Evolutionary conservation across 1,139 yeast species (phyloP).

Genomic region (Suzukiozyma palmioleophila): DNA sequence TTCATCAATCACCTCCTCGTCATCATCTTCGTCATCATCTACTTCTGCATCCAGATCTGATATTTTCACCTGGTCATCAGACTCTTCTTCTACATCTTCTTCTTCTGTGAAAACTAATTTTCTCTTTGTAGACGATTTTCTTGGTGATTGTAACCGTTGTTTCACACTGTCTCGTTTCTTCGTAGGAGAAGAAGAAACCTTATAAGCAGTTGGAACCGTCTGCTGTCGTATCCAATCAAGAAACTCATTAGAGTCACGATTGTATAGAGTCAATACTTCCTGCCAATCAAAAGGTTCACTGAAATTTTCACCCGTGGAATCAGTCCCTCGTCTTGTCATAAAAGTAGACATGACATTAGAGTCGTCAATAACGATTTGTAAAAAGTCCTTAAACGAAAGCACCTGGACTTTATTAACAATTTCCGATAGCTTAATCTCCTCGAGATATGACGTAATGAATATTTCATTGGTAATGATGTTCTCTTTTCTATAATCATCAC

Average conservation of each 20-base stretch:
- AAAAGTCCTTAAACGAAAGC: slow-evolving; percentile 22
- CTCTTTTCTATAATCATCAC: slow-evolving; percentile 1
- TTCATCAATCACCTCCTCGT: slow-evolving; percentile 7
- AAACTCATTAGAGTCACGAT: slow-evolving; percentile 22
- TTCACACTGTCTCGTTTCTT: slow-evolving; percentile 4
- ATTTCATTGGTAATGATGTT: slow-evolving; percentile 27
- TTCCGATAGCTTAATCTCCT: slow-evolving; percentile 25
- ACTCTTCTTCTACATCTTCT: slow-evolving; percentile 5
- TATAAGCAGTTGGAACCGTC: slow-evolving; percentile 22
- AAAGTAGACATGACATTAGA: slow-evolving; percentile 23
- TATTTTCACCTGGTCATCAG: slow-evolving; percentile 1
- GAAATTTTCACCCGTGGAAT: slow-evolving; percentile 26
- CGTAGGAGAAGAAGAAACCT: slow-evolving; percentile 1
- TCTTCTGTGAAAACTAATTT: slow-evolving; percentile 2
- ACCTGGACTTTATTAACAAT: slow-evolving; percentile 32
- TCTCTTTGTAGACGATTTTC: slow-evolving; percentile 5
- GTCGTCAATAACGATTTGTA: slow-evolving; percentile 26
- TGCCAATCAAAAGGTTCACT: slow-evolving; percentile 34
- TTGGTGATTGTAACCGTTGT: slow-evolving; percentile 2
- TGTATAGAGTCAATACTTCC: slow-evolving; percentile 18
- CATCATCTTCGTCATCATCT: slow-evolving; percentile 6
- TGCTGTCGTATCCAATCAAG: slow-evolving; percentile 20
- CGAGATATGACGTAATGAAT: slow-evolving; percentile 36
- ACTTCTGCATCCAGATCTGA: background rate
- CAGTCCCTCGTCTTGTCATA: slow-evolving; percentile 37